These are phyloP conservation scores for Elasticomyces elasticus DNA, from an alignment of 495 filamentous ascomycete genomes.

Conservation along the genomic window DNA sequence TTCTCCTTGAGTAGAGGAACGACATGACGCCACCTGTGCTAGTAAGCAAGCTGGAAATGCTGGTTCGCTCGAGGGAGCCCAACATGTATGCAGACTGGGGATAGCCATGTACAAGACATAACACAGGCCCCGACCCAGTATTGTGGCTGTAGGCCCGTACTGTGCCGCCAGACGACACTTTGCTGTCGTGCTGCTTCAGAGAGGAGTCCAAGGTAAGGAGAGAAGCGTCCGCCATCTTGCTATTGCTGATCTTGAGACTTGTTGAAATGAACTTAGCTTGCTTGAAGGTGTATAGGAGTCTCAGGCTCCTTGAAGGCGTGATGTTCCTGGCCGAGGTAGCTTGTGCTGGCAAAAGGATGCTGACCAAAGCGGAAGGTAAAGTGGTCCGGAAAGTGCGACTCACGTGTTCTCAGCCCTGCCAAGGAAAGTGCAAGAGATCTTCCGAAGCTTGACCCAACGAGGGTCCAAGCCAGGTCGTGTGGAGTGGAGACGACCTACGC, in stretches of 20 bases:
- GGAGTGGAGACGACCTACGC: no score
- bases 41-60: neutral
- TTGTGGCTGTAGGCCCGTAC: constrained; percentile 18
- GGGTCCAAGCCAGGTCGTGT: no score
- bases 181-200: constrained; percentile 5
- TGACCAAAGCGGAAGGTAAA: no score
- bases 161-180: constrained; percentile 12
- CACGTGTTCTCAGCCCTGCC: no score
- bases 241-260: neutral
- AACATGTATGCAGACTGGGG: constrained; percentile 26
- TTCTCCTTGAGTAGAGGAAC: constrained; percentile 23
- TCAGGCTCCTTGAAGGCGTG: no score
- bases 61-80: neutral
- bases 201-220: constrained; percentile 5
- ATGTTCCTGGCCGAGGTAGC: no score
- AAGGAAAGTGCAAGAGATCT: no score
- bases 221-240: constrained; percentile 7
- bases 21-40: constrained; percentile 23
- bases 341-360: no score
- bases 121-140: constrained; percentile 19
- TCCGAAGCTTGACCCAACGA: no score
- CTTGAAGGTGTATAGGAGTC: no score
- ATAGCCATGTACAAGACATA: constrained; percentile 29
- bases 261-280: neutral
- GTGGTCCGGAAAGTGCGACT: no score